phyloP scores from a whole-genome alignment of 1,284 basidiomycete species.

The Cryptococcus floricola region DNA sequence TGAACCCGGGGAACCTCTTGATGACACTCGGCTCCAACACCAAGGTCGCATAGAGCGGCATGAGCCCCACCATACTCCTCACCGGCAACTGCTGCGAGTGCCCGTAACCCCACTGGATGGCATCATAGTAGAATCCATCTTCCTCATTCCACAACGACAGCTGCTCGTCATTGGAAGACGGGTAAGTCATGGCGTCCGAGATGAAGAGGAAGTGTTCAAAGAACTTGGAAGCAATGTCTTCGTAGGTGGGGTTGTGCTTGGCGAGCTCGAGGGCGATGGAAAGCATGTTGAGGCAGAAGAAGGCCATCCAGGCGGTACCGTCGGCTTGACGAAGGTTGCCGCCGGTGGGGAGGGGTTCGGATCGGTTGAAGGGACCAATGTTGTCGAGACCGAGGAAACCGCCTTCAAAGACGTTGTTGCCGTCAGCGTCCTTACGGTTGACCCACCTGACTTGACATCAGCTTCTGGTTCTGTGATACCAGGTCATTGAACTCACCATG shows the following conservation, averaged over 20 bases:
- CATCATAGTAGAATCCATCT: slow-evolving; percentile 98
- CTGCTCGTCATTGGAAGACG: slow-evolving; percentile 66
- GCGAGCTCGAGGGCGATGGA: slow-evolving; percentile 96
- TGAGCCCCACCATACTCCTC: slow-evolving; percentile 87
- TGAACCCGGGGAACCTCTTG: slow-evolving; percentile 92
- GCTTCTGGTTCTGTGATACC: neutral
- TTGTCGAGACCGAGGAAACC: slow-evolving; percentile 98
- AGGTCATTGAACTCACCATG: slow-evolving; percentile 59
- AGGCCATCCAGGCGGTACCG: slow-evolving; percentile 99
- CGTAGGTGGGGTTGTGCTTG: slow-evolving; percentile 95
- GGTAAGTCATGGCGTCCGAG: slow-evolving; percentile 94
- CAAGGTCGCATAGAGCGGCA: slow-evolving; percentile 90
- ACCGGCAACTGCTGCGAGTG: slow-evolving; percentile 82
- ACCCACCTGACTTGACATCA: slow-evolving; percentile 71
- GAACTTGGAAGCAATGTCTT: slow-evolving; percentile 97
- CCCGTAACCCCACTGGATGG: slow-evolving; percentile 84
- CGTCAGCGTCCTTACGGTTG: slow-evolving; percentile 91
- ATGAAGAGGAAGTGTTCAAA: slow-evolving; percentile 91
- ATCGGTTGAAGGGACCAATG: slow-evolving; percentile 96
- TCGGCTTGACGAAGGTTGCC: slow-evolving; percentile 90
- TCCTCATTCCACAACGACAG: slow-evolving; percentile 89
- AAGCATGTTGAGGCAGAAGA: slow-evolving; percentile 95
- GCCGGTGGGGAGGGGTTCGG: slow-evolving; percentile 90
- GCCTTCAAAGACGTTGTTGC: slow-evolving; percentile 95
- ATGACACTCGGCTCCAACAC: slow-evolving; percentile 86